Percentiles rank a stretch among this genome's conserved stretches.
Conservation (phyloP, 2,329 filamentous ascomycete species). For the Diaporthe helianthi region DNA sequence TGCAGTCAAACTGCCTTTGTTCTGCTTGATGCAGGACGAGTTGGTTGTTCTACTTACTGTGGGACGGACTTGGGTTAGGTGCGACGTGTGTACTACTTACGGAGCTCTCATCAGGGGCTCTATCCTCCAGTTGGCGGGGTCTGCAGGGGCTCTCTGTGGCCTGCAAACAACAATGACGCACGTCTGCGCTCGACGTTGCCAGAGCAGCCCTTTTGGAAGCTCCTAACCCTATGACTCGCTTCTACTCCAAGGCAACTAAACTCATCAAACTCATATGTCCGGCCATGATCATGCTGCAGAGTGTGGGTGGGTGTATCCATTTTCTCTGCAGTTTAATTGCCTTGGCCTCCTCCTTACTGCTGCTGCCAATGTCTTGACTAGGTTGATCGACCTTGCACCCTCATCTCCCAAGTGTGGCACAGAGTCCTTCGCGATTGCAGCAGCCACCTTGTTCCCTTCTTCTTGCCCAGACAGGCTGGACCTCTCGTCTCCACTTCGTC, state of each 20-base stretch:
- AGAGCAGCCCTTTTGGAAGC: constrained; percentile 5
- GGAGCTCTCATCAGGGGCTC: constrained; percentile 23
- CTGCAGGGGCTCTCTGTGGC: not conserved
- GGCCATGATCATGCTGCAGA: not conserved
- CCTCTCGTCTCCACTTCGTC: not conserved
- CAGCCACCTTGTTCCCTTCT: not conserved
- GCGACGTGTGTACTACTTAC: constrained; percentile 24
- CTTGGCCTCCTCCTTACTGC: not conserved
- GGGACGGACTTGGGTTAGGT: not conserved
- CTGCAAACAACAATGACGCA: constrained; percentile 25
- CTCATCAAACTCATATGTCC: too few relatives aligned
- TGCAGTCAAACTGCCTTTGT: not conserved
- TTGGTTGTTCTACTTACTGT: too few relatives aligned
- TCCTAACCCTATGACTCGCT: not conserved
- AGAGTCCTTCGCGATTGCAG: too few relatives aligned
- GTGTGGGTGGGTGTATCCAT: too few relatives aligned
- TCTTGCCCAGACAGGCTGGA: not conserved
- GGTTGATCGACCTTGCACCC: not conserved
- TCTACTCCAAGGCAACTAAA: too few relatives aligned
- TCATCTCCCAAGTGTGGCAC: not conserved
- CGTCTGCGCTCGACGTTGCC: not conserved
- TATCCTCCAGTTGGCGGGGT: constrained; percentile 20
- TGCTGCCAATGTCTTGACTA: not conserved
- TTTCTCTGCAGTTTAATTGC: too few relatives aligned
- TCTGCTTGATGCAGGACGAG: not conserved